Evolutionary conservation across 257 asterid genomes (phyloP), one percentile per base, ranked within the genome.

Genomic region (Parsonsia alboflavescens): DNA sequence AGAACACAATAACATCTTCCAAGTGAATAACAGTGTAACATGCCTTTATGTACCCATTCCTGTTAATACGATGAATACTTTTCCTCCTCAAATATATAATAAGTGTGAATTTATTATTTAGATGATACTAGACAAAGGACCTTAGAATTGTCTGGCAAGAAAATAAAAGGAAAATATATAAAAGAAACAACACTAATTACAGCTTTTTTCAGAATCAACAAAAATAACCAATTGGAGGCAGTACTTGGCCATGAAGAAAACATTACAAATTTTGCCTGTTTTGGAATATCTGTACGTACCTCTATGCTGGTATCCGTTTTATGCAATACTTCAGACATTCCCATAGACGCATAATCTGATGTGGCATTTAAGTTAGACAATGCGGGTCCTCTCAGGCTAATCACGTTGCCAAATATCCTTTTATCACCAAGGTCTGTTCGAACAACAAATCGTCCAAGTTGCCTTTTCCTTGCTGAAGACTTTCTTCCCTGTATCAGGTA

Each of bases 391-490:
- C 63, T 70, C 63, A 33, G 64, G 64, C 10, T 44, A 50, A 48
- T 26, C 7, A 12, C 16, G 26, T 33, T 22, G 24, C 45, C 44
- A 53, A 71, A 71, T 19, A 36, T 71, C 75, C 28, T 53, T 36
- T 71, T 30, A 44, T 75, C 83, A 59, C 83, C 78, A 71, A 66
- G 66, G 74, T 77, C 84, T 76, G 72, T 70, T 71, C 79, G 72
- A 45, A 80, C 81, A 50, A 73, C 73, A 68, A 80, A 81, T 68
- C 73, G 81, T 58, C 86, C 81, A 22, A 72, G 41, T 69, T 77
- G 72, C 72, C 83, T 79, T 73, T 71, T 75, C 83, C 73, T 75
- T 74, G 82, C 75, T 19, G 81, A 73, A 71, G 86, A 76, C 76
- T 75, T 67, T n/a, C 71, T 71, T 28, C 59, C 44, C 71, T 81